Evolutionary conservation across 169 alveolate species (phyloP).

Genomic region (Plasmodium coatneyi): DNA sequence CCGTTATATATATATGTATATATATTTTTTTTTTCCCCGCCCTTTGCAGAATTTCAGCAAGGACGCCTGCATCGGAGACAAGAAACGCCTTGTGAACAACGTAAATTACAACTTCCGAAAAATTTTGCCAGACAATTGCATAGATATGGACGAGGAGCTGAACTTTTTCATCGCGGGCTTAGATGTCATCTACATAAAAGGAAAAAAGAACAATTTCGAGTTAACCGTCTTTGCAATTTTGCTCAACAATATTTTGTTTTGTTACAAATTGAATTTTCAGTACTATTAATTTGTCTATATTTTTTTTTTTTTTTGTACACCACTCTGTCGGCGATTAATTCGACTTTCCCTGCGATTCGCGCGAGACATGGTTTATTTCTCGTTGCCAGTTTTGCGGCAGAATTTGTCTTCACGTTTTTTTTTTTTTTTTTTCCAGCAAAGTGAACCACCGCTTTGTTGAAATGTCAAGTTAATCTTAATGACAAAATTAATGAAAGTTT

Average conservation of each 20-base stretch:
- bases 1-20: background rate
- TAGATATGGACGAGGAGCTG: background rate
- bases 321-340: background rate
- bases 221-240: constrained; percentile 52
- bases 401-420: background rate
- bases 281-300: constrained; percentile 29
- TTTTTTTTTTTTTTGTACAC: background rate
- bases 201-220: constrained; percentile 22
- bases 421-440: background rate
- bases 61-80: constrained; percentile 4
- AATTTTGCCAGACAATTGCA: background rate
- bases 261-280: constrained; percentile 57
- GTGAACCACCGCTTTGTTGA: background rate
- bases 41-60: constrained; percentile 27
- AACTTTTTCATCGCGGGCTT: constrained; percentile 65
- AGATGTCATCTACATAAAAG: constrained; percentile 45
- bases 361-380: background rate
- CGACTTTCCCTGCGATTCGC: background rate
- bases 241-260: constrained; percentile 30
- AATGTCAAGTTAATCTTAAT: background rate
- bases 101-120: constrained; percentile 54
- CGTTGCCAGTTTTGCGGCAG: background rate
- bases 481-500: background rate
- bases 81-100: constrained; percentile 28
- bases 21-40: background rate